Conservation (phyloP, 1,139 yeast genomes). For the Tardiomyces depauwii region DNA sequence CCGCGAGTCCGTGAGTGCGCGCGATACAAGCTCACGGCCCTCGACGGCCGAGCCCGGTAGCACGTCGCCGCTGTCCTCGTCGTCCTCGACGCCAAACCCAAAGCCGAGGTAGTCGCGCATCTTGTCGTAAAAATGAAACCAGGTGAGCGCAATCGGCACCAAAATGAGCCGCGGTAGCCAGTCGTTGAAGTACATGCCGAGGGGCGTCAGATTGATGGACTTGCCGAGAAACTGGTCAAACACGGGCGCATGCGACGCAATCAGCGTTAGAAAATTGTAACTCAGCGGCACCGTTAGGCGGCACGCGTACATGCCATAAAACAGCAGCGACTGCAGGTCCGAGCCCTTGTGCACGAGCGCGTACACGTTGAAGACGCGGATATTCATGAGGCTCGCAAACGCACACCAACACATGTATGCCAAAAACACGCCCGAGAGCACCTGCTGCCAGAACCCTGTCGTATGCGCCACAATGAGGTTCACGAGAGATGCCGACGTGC, state of each 20-base stretch:
- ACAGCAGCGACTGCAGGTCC: constrained; percentile 64
- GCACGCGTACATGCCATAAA: constrained; percentile 72
- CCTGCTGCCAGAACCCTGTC: constrained; percentile 25
- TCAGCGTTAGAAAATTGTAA: constrained; percentile 63
- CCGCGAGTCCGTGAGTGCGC: constrained; percentile 21
- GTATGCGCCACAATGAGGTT: constrained; percentile 34
- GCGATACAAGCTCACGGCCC: constrained; percentile 27
- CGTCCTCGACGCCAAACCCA: constrained; percentile 40
- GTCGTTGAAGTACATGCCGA: constrained; percentile 62
- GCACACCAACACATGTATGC: constrained; percentile 61
- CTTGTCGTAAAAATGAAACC: constrained; percentile 60
- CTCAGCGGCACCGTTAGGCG: constrained; percentile 74
- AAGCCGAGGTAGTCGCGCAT: constrained; percentile 42
- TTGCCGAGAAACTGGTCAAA: constrained; percentile 53
- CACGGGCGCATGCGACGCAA: constrained; percentile 36
- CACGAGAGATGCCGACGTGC: constrained; percentile 52
- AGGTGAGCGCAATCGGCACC: constrained; percentile 52
- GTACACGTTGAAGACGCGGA: constrained; percentile 64
- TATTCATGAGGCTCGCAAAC: constrained; percentile 51
- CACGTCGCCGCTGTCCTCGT: constrained; percentile 28
- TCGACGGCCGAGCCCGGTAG: constrained; percentile 20
- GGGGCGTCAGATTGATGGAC: constrained; percentile 62
- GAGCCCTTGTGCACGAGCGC: constrained; percentile 58
- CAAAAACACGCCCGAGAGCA: constrained; percentile 35
- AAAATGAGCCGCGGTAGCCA: constrained; percentile 65